These are phyloP conservation scores for Floccularia luteovirens DNA, from an alignment of 768 basidiomycete species.

Conservation along the genomic window DNA sequence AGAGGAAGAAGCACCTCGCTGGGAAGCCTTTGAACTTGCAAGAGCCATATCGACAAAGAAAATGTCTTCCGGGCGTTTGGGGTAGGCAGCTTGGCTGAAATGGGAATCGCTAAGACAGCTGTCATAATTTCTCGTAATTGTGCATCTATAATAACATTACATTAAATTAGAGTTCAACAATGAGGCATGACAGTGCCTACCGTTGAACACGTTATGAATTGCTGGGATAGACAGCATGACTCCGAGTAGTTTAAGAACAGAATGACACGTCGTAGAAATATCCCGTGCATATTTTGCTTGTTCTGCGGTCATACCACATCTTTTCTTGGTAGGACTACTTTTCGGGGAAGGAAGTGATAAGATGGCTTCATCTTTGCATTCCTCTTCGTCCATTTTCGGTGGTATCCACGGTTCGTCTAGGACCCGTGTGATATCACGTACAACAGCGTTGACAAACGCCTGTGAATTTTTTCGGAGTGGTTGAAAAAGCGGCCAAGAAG, in stretches of 20 bases:
- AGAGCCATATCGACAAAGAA: constrained; percentile 66
- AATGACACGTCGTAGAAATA: constrained; percentile 65
- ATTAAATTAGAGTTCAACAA: constrained; percentile 7
- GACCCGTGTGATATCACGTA: constrained; percentile 62
- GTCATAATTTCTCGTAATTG: constrained; percentile 56
- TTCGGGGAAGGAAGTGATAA: constrained; percentile 57
- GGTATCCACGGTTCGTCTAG: constrained; percentile 45
- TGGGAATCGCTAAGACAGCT: constrained; percentile 62
- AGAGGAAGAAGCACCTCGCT: constrained; percentile 51
- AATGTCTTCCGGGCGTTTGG: constrained; percentile 85
- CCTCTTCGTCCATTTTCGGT: constrained; percentile 12
- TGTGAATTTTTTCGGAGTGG: constrained; percentile 51
- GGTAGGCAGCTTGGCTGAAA: constrained; percentile 63
- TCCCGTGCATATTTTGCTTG: constrained; percentile 78
- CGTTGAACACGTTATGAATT: constrained; percentile 50
- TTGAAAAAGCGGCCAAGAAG: constrained; percentile 66
- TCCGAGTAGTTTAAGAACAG: constrained; percentile 59
- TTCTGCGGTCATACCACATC: constrained; percentile 66
- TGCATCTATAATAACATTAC: constrained; percentile 30
- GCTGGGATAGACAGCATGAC: constrained; percentile 55
- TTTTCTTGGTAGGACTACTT: constrained; percentile 58
- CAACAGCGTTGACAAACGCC: constrained; percentile 48
- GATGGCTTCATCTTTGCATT: constrained; percentile 18
- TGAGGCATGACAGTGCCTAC: constrained; percentile 25
- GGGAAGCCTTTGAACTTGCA: constrained; percentile 69